Evolutionary conservation across 495 filamentous ascomycete species (phyloP).

Genomic region (Podospora appendiculata): DNA sequence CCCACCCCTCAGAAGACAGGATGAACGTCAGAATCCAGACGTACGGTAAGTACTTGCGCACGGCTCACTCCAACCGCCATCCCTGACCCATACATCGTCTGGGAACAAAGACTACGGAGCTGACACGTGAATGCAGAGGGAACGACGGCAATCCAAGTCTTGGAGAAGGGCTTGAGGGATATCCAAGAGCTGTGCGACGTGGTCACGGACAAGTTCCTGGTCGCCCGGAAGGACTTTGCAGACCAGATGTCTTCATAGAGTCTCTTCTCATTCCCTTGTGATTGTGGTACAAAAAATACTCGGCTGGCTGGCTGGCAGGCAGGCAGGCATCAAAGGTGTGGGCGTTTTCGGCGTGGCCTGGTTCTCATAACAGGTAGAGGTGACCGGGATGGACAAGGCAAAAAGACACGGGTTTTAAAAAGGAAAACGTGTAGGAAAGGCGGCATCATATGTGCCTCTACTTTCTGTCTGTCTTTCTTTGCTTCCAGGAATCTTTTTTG

Average conservation of each 20-base stretch:
- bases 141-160: slow-evolving; percentile 70
- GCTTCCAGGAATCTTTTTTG: not conserved
- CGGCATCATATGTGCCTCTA: no score
- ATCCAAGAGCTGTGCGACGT: slow-evolving; percentile 88
- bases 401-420: not conserved
- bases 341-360: slow-evolving; percentile 20
- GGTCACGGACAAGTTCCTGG: slow-evolving; percentile 75
- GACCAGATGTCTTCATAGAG: slow-evolving; percentile 11
- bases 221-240: slow-evolving; percentile 55
- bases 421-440: not conserved
- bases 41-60: slow-evolving; percentile 73
- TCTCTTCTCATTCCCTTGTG: not conserved
- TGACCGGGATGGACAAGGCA: slow-evolving; percentile 2
- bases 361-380: slow-evolving; percentile 6
- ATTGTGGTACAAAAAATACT: not conserved
- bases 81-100: not conserved
- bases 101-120: not conserved
- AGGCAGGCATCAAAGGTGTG: not conserved
- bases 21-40: slow-evolving; percentile 98
- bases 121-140: slow-evolving; percentile 44
- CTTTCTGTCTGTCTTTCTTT: no score
- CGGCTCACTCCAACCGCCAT: not conserved
- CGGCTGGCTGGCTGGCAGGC: not conserved
- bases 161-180: slow-evolving; percentile 84
- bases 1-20: slow-evolving; percentile 89